Conservation (phyloP, 176 grass and related monocot genomes). For the Poa annua region DNA sequence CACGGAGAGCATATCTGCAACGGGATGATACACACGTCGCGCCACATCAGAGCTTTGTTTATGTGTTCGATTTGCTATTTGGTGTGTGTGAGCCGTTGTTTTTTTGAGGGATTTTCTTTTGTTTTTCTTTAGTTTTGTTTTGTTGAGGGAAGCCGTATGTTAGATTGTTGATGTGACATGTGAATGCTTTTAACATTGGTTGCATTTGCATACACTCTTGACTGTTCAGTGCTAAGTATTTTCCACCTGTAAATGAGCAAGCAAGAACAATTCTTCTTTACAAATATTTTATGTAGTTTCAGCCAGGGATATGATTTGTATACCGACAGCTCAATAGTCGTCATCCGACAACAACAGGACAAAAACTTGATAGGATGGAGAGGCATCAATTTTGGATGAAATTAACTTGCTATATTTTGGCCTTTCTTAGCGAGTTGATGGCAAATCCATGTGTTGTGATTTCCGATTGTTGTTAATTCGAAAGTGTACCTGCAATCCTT, state of each 20-base stretch:
- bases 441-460: background rate
- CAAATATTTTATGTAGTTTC: too few species aligned
- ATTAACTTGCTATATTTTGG: background rate
- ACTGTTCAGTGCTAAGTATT: background rate
- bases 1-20: conserved; percentile 19
- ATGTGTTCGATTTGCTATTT: background rate
- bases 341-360: too few species aligned
- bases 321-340: background rate
- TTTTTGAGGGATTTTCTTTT: too few species aligned
- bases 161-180: conserved; percentile 34
- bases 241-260: too few species aligned
- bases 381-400: background rate
- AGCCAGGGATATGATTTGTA: background rate
- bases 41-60: background rate
- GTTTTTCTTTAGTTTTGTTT: too few species aligned
- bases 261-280: too few species aligned
- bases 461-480: background rate
- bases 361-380: background rate
- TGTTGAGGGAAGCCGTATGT: background rate
- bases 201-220: background rate
- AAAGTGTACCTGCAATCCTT: too few species aligned
- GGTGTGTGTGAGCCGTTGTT: background rate
- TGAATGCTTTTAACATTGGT: background rate
- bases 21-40: background rate
- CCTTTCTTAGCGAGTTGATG: background rate